A percentile compares a stretch with the other conserved stretches of the same genome.
These are phyloP conservation scores for Scedosporium minutisporum DNA, from an alignment of 2,329 filamentous ascomycete genomes.

Conservation along the genomic window DNA sequence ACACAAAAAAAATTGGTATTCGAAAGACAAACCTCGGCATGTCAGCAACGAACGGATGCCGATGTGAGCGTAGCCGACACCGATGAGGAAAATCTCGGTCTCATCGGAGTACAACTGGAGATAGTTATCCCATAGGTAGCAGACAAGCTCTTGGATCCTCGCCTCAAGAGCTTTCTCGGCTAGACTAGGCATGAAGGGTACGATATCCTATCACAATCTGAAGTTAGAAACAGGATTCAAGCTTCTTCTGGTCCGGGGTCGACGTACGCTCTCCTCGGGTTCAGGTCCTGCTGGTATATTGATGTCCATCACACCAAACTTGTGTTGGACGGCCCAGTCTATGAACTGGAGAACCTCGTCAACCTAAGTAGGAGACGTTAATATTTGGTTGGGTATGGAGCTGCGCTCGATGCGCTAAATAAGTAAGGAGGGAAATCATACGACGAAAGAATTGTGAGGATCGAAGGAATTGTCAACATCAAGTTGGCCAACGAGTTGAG, in stretches of 20 bases:
- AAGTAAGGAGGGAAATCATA: slow-evolving; percentile 34
- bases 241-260: slow-evolving; percentile 8
- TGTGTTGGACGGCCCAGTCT: slow-evolving; percentile 68
- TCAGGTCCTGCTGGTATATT: slow-evolving; percentile 60
- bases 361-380: slow-evolving; percentile 42
- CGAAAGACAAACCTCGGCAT: slow-evolving; percentile 52
- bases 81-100: slow-evolving; percentile 71
- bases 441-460: slow-evolving; percentile 79
- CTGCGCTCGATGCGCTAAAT: not conserved
- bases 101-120: slow-evolving; percentile 63
- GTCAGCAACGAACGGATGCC: slow-evolving; percentile 75
- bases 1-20: not conserved
- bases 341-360: slow-evolving; percentile 75
- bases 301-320: slow-evolving; percentile 80
- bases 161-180: slow-evolving; percentile 41
- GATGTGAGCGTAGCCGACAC: slow-evolving; percentile 80
- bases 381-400: too few species aligned
- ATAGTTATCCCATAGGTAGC: slow-evolving; percentile 95
- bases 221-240: slow-evolving; percentile 10
- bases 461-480: slow-evolving; percentile 67
- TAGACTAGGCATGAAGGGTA: slow-evolving; percentile 34
- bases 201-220: slow-evolving; percentile 28
- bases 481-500: slow-evolving; percentile 58
- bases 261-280: slow-evolving; percentile 19
- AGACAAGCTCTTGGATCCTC: slow-evolving; percentile 63